A percentile compares a stretch with the other conserved stretches of the same genome.
Conservation (phyloP, 805 yeast species). For the Starmerella roubikii region DNA sequence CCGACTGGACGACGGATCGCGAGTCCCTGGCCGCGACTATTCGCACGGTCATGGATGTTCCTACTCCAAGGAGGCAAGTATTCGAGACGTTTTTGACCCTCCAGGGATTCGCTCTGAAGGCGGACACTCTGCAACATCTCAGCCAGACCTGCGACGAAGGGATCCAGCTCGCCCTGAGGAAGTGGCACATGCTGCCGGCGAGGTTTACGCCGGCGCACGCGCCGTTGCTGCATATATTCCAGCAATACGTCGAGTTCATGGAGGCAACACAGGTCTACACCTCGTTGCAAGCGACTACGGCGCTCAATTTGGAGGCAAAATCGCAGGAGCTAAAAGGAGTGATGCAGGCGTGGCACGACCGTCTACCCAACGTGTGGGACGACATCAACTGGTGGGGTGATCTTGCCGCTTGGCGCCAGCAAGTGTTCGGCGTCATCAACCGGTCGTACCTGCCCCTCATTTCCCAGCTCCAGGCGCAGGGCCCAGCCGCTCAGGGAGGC, state of each 20-base stretch:
- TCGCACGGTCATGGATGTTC: slow-evolving; percentile 94
- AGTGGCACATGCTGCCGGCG: slow-evolving; percentile 82
- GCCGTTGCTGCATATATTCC: slow-evolving; percentile 84
- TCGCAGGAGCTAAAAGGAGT: slow-evolving; percentile 91
- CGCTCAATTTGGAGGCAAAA: slow-evolving; percentile 80
- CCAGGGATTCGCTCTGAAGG: slow-evolving; percentile 86
- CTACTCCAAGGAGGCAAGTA: slow-evolving; percentile 91
- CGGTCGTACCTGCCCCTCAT: slow-evolving; percentile 86
- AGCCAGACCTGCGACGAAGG: slow-evolving; percentile 90
- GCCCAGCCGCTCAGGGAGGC: slow-evolving; percentile 24
- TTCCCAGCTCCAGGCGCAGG: slow-evolving; percentile 55
- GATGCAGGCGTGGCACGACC: slow-evolving; percentile 93
- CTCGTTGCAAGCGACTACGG: slow-evolving; percentile 75
- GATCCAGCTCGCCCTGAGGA: slow-evolving; percentile 76
- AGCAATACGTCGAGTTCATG: slow-evolving; percentile 92
- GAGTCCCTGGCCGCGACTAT: slow-evolving; percentile 91
- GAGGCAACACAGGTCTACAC: slow-evolving; percentile 93
- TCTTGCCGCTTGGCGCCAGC: slow-evolving; percentile 95
- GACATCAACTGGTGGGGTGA: slow-evolving; percentile 97
- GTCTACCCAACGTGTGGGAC: slow-evolving; percentile 94
- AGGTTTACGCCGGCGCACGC: slow-evolving; percentile 63
- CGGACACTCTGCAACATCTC: slow-evolving; percentile 72
- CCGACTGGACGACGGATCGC: slow-evolving; percentile 92
- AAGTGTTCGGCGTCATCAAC: slow-evolving; percentile 91
- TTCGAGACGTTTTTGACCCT: slow-evolving; percentile 87